A percentile compares a stretch with the other conserved stretches of the same genome.
phyloP scores from a whole-genome alignment of 2,329 filamentous ascomycete species.

The Aspergillus neoniger region DNA sequence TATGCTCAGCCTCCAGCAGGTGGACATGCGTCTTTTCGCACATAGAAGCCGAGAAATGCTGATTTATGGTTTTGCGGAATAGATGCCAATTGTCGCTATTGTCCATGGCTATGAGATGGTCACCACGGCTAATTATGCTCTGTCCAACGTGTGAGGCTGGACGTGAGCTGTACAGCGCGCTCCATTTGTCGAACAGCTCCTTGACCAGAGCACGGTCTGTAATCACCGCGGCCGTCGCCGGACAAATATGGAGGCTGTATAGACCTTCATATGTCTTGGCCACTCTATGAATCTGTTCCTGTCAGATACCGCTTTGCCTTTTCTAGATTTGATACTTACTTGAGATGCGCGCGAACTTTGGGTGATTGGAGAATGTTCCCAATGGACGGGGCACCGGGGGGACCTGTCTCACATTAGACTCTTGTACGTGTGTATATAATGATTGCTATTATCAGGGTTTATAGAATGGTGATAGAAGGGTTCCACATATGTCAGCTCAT shows the following conservation, averaged over 20 bases:
- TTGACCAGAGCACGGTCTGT: constrained; percentile 44
- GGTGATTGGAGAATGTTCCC: no score
- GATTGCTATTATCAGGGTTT: no score
- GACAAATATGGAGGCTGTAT: constrained; percentile 47
- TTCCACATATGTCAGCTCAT: no score
- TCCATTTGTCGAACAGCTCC: constrained; percentile 50
- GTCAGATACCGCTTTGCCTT: no score
- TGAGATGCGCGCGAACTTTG: no score
- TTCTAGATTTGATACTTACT: no score
- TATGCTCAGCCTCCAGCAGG: constrained; percentile 51
- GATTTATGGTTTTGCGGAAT: constrained; percentile 51
- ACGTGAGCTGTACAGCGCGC: constrained; percentile 46
- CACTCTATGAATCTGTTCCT: constrained; percentile 43
- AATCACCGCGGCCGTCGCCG: constrained; percentile 45
- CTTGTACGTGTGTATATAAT: no score
- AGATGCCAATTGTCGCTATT: constrained; percentile 50
- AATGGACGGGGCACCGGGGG: no score
- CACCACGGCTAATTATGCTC: constrained; percentile 47
- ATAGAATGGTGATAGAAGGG: no score
- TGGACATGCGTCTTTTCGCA: constrained; percentile 47
- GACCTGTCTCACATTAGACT: no score
- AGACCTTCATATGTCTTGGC: constrained; percentile 47
- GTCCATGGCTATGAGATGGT: constrained; percentile 52
- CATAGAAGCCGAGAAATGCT: constrained; percentile 49
- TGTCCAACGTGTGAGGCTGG: constrained; percentile 47